These are phyloP conservation scores for Neopestalotiopsis rosae DNA, from an alignment of 2,329 filamentous ascomycete genomes.

Conservation along the genomic window DNA sequence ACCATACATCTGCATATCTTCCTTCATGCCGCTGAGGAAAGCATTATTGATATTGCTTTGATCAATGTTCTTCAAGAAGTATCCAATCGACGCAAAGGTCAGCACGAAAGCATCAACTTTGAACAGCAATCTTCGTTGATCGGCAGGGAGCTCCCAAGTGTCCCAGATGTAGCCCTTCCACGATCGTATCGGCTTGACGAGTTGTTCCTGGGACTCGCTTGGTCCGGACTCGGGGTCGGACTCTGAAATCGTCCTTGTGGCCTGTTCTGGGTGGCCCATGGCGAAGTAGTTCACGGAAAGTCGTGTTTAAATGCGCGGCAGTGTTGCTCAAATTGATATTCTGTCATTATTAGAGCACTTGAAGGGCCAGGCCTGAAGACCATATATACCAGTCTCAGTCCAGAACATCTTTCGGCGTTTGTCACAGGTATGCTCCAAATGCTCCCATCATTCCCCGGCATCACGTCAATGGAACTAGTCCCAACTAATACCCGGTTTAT, in stretches of 20 bases:
- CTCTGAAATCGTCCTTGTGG: background rate
- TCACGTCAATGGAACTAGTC: background rate
- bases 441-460: background rate
- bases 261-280: background rate
- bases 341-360: too few relatives aligned
- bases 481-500: background rate
- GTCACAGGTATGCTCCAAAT: background rate
- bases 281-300: background rate
- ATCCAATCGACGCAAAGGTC: background rate
- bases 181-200: slow-evolving; percentile 8
- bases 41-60: slow-evolving; percentile 20
- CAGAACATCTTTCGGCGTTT: background rate
- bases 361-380: background rate
- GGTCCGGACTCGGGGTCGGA: slow-evolving; percentile 1
- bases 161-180: slow-evolving; percentile 15
- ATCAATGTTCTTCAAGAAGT: slow-evolving; percentile 2
- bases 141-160: slow-evolving; percentile 10
- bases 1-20: slow-evolving; percentile 15
- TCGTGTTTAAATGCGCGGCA: background rate
- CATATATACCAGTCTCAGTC: background rate
- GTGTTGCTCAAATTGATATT: too few relatives aligned
- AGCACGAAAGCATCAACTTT: slow-evolving; percentile 9
- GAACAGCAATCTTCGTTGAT: background rate
- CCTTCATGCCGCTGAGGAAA: slow-evolving; percentile 19
- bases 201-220: slow-evolving; percentile 5